Evolutionary conservation across 2,329 filamentous ascomycete genomes (phyloP).

Genomic region (Pseudovirgaria hyperparasitica): DNA sequence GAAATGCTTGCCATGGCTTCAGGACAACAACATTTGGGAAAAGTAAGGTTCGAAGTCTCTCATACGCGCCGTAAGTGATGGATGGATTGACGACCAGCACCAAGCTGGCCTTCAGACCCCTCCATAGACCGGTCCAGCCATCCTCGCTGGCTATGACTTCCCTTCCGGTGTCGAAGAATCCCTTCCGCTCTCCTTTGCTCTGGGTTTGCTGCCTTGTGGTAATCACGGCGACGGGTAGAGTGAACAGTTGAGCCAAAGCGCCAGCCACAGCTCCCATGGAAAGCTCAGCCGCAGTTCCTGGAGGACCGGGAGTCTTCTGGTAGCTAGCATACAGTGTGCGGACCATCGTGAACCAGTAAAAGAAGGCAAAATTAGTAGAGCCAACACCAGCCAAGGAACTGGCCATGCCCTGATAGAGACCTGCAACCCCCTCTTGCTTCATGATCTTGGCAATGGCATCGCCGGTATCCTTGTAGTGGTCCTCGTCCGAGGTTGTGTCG

Average conservation of each 20-base stretch:
- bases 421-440: slow-evolving; percentile 63
- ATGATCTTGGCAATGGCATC: slow-evolving; percentile 82
- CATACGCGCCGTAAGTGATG: slow-evolving; percentile 95
- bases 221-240: slow-evolving; percentile 88
- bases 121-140: slow-evolving; percentile 80
- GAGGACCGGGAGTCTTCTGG: slow-evolving; percentile 45
- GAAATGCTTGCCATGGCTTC: slow-evolving; percentile 76
- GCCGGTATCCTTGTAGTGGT: slow-evolving; percentile 75
- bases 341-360: slow-evolving; percentile 95
- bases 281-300: slow-evolving; percentile 72
- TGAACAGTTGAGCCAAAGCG: slow-evolving; percentile 86
- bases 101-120: slow-evolving; percentile 87
- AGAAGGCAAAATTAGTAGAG: slow-evolving; percentile 98
- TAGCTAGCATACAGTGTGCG: slow-evolving; percentile 62
- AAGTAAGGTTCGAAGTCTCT: slow-evolving; percentile 64
- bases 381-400: slow-evolving; percentile 83
- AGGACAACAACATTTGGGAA: slow-evolving; percentile 68
- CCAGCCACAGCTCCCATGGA: slow-evolving; percentile 76
- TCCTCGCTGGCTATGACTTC: slow-evolving; percentile 88
- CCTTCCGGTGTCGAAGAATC: slow-evolving; percentile 71
- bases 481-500: slow-evolving; percentile 36
- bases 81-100: slow-evolving; percentile 93
- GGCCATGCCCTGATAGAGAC: slow-evolving; percentile 80
- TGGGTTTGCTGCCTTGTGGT: slow-evolving; percentile 96
- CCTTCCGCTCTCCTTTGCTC: slow-evolving; percentile 69